Base-by-base conservation (phyloP, 306 rosid genomes). In the Dryas octopetala region DNA sequence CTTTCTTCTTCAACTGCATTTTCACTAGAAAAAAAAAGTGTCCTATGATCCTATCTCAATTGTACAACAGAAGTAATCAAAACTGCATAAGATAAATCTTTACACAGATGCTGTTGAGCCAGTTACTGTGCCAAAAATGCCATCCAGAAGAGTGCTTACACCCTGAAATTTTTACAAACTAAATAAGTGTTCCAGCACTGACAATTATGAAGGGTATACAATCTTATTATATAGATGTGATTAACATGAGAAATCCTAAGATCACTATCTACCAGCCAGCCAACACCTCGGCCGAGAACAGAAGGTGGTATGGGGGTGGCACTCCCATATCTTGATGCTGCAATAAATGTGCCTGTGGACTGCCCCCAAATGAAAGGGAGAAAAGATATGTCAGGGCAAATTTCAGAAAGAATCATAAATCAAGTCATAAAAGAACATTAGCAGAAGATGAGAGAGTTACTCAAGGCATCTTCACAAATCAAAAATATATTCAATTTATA, bases 61-160 rank as follows among this genome's bases (percentile, higher is more conserved):
- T 57, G 51, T 66, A 57, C 64, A 73, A 66, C 54, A 57, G 50
- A 73, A 7, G 8, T 64, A 13, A 52, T 50, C 14, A 40, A 52
- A 50, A 68, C 7, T 46, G 48, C 51, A 19, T 48, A 4, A 64
- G 26, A 16, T 60, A 55, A 54, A 47, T 77, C 12, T 52, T 81
- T 87, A 95, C 98, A 88, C 95, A 78, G 98, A 94, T 71, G 98
- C 96, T 53, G 95, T 78, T 68, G 90, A 74, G 78, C 95, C 96
- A 75, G 61, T 83, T 76, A 78, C 88, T 28, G 97, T n/a, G 76
- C 97, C 97, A 59, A 91, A 91, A 58, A 87, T 28, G 67, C 91
- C 97, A 89, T 81, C 57, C 89, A 95, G 66, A 47, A 95, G 76
- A 78, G 97, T 91, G 62, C 79, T 81, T 71, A 91, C 64, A 19